Base-by-base conservation (phyloP, 2,329 filamentous ascomycete species). In the Aureobasidium leucospermi region DNA sequence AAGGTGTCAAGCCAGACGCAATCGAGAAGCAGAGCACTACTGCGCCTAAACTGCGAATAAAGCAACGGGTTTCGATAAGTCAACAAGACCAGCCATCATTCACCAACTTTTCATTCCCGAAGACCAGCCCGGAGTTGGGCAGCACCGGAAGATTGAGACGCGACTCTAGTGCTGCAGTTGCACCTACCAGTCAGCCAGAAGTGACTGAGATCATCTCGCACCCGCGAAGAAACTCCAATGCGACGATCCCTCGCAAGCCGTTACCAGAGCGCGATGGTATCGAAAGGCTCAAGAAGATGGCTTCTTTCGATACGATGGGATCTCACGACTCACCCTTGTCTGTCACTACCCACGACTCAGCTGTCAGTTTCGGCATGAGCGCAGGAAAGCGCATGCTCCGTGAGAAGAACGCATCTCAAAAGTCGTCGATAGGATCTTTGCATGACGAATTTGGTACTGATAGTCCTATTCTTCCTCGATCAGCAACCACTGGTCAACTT, bases 361-460 rank as follows among this genome's bases (percentile, higher is more conserved):
- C 52, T 36, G 19, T 56, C 41, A 56, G 52, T 19, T 56, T 56
- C 13, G 52, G 52, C 28, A 45, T 56, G 52, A 46, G 41, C 16
- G 52, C 41, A 16, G 41, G 52, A 13, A 56, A 56, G 41, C 52
- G 52, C 13, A 36, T 56, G 31, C 19, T 56, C 3, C 52, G 52
- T 29, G 52, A 56, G 16, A 56, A n/a, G 11, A 38, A 56, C 6
- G 41, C 39, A 13, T 56, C 52, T 9, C 52, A 56, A 16, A 56
- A 38, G 52, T 38, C 52, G 4, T 56, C 52, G 15, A 46, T 46
- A 19, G 52, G 41, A 3, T 46, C 41, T 38, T n/a, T 56, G 31
- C 29, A 38, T 13, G 41, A 56, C 13, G 19, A 46, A n/a, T 56
- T 38, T 23, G 19, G 29, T 11, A 46, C 29, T 32, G 51, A 55